Evolutionary conservation across 208 protist species (phyloP).

Genomic region (Crithidia acanthocephali): DNA sequence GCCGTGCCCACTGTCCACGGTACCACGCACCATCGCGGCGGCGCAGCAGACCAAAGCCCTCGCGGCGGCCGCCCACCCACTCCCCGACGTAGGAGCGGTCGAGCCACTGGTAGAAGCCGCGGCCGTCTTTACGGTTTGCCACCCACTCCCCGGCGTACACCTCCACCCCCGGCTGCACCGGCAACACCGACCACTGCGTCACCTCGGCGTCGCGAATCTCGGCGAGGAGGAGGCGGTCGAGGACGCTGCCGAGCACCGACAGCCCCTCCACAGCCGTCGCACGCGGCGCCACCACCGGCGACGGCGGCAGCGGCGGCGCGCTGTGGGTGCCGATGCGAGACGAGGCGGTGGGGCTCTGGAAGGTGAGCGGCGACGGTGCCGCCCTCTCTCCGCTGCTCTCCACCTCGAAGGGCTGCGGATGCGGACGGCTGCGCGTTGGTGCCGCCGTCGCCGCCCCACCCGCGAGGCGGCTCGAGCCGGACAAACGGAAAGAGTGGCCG

Average conservation of each 20-base stretch:
- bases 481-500: constrained; percentile 13
- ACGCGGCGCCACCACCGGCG: background rate
- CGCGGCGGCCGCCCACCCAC: constrained; percentile 69
- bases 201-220: constrained; percentile 21
- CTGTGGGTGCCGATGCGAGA: background rate
- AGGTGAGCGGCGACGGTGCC: background rate
- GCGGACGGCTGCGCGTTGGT: no score
- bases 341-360: background rate
- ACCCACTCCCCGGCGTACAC: constrained; percentile 91
- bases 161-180: constrained; percentile 55
- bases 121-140: constrained; percentile 69
- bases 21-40: constrained; percentile 74
- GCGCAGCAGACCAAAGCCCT: constrained; percentile 75
- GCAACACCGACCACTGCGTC: constrained; percentile 31
- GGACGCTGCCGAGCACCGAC: constrained; percentile 21
- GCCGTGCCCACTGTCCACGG: constrained; percentile 77
- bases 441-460: background rate
- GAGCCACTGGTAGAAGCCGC: constrained; percentile 82
- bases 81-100: constrained; percentile 81
- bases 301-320: constrained; percentile 4
- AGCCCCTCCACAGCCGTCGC: constrained; percentile 29
- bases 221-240: constrained; percentile 15
- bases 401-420: no score
- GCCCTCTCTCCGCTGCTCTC: background rate
- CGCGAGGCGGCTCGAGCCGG: background rate